These are phyloP conservation scores for Pseudogymnoascus sp. DNA, from an alignment of 2,329 filamentous ascomycete genomes.

Conservation along the genomic window DNA sequence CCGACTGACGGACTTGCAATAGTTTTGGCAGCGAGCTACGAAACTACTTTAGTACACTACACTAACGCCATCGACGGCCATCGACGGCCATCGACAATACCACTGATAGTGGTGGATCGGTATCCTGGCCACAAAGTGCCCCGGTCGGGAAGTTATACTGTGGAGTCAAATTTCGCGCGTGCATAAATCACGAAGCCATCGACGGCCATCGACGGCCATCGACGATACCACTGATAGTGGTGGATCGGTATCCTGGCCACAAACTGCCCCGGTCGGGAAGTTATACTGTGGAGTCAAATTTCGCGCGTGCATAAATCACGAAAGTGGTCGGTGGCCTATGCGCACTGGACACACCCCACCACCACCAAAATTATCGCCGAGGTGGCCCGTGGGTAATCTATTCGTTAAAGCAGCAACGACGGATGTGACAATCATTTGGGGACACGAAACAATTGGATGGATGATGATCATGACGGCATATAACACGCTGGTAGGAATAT, in stretches of 20 bases:
- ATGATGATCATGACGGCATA: background rate
- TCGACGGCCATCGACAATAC: constrained; percentile 5
- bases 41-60: background rate
- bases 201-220: no score
- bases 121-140: background rate
- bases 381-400: background rate
- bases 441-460: constrained; percentile 5
- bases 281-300: constrained; percentile 8
- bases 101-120: constrained; percentile 1
- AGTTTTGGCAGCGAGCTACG: background rate
- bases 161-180: constrained; percentile 6
- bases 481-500: constrained; percentile 1
- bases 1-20: background rate
- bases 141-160: constrained; percentile 4
- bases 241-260: background rate
- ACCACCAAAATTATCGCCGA: constrained; percentile 1
- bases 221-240: constrained; percentile 3
- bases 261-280: background rate
- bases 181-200: constrained; percentile 5
- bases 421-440: constrained; percentile 5
- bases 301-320: constrained; percentile 3
- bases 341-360: background rate
- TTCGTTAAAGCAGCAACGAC: constrained; percentile 3
- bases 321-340: constrained; percentile 5
- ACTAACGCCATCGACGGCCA: constrained; percentile 3